Conservation (phyloP, 257 asterid genomes). For the Forsythia viridissima region DNA sequence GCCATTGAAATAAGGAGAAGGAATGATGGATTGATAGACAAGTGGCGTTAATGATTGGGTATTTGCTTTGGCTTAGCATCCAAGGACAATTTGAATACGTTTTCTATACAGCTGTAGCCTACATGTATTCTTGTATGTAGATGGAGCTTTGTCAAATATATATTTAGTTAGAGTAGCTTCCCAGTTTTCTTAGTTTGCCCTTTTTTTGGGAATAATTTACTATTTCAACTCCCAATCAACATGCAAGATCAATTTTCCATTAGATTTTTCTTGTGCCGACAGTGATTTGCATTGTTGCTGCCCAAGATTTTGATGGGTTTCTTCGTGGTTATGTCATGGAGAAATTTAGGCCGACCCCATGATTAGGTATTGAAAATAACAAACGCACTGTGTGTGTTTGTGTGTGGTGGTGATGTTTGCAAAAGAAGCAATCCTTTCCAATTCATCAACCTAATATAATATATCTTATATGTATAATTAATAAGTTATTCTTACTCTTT, state of each 20-base stretch:
- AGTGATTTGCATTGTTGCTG: neutral
- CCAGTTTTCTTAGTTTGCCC: neutral
- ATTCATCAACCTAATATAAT: neutral
- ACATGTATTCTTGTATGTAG: neutral
- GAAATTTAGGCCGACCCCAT: neutral
- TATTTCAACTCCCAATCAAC: neutral
- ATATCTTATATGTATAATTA: neutral
- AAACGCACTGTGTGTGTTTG: neutral
- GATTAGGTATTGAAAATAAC: neutral
- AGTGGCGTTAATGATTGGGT: neutral
- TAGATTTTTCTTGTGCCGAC: neutral
- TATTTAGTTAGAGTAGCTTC: neutral
- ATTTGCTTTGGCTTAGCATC: neutral
- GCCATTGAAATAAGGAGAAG: neutral
- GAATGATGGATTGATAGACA: neutral
- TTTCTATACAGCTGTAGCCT: no score
- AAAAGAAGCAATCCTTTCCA: neutral
- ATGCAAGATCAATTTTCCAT: neutral
- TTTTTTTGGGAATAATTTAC: neutral
- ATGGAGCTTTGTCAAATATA: neutral
- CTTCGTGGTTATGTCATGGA: neutral
- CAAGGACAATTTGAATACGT: neutral
- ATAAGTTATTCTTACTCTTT: neutral
- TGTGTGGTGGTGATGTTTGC: neutral
- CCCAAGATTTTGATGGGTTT: neutral